These are phyloP conservation scores for Monosporascus sp. DNA, from an alignment of 2,329 filamentous ascomycete genomes.

Conservation along the genomic window DNA sequence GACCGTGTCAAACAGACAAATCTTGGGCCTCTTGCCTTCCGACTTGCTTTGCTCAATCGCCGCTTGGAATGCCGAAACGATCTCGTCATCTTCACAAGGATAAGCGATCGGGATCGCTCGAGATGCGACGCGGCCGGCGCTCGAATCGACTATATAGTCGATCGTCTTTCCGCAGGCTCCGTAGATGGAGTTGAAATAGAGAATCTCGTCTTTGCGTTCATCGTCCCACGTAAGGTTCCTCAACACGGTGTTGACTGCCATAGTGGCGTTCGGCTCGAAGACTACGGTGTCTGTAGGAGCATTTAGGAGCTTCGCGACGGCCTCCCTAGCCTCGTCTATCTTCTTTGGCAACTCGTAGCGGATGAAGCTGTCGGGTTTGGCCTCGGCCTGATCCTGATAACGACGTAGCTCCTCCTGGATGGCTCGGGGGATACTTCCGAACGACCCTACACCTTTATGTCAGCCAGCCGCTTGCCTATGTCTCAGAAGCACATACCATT, in stretches of 20 bases:
- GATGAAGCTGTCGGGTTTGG: constrained; percentile 70
- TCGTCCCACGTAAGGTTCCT: constrained; percentile 63
- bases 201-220: constrained; percentile 70
- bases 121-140: constrained; percentile 36
- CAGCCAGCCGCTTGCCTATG: constrained; percentile 4
- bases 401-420: constrained; percentile 55
- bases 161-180: constrained; percentile 71
- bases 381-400: constrained; percentile 65
- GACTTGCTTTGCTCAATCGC: constrained; percentile 49
- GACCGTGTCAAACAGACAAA: constrained; percentile 77
- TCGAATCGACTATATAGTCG: constrained; percentile 65
- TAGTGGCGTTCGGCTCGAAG: constrained; percentile 77
- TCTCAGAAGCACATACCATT: constrained; percentile 52
- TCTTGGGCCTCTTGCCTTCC: constrained; percentile 56
- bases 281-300: constrained; percentile 64
- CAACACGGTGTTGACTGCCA: constrained; percentile 73
- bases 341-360: constrained; percentile 59
- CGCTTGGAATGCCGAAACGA: constrained; percentile 57
- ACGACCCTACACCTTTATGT: constrained; percentile 55
- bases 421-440: constrained; percentile 65
- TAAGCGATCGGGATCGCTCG: constrained; percentile 59
- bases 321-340: constrained; percentile 60
- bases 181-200: constrained; percentile 78
- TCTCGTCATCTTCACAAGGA: constrained; percentile 64
- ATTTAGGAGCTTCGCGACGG: constrained; percentile 62